Base-by-base conservation (phyloP, 805 yeast species). In the Starmerella tilneyi region DNA sequence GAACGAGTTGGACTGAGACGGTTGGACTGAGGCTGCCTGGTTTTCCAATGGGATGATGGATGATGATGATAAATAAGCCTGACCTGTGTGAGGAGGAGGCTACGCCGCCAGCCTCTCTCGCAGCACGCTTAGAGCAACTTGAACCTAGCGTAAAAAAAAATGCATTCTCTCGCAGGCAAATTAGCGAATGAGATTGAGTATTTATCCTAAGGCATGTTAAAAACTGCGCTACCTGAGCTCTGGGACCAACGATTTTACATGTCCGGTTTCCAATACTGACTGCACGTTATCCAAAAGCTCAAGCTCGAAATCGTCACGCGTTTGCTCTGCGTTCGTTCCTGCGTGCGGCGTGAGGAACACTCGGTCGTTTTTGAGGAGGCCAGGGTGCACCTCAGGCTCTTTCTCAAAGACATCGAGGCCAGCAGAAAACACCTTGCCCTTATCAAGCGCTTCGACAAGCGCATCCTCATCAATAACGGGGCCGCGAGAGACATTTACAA, bases 401-500 rank as follows among this genome's bases (percentile, higher is more conserved):
- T 60, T 54, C 59, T 78, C 84, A 56, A 71, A 79, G 28, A 79
- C 85, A 54, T 79, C 85, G 3, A 79, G 59, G 6, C 82, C 85
- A 47, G 70, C 77, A 7, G 74, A 61, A 8, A 70, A 69, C 27
- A 79, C 67, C 56, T 76, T 72, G 11, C 81, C 82, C 12, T 62
- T 56, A 48, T 70, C 69, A 43, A 79, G 64, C 5, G 73, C 73
- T 11, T 66, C 68, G 2, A 72, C 66, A 37, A 79, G 63, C 11
- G 75, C 76, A 13, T 61, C 54, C 58, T 79, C 85, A 54, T 79
- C 76, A 46, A 79, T 59, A 21, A 86, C 77, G 3, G 89, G 81
- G 16, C 96, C 96, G 58, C 96, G 74, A 5, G 95, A 92, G 11
- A 94, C 84, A 65, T 86, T 86, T 32, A 84, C 78, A 22, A 79